These are phyloP conservation scores for Leucosporidium scottii DNA, from an alignment of 768 basidiomycete species.

Conservation along the genomic window DNA sequence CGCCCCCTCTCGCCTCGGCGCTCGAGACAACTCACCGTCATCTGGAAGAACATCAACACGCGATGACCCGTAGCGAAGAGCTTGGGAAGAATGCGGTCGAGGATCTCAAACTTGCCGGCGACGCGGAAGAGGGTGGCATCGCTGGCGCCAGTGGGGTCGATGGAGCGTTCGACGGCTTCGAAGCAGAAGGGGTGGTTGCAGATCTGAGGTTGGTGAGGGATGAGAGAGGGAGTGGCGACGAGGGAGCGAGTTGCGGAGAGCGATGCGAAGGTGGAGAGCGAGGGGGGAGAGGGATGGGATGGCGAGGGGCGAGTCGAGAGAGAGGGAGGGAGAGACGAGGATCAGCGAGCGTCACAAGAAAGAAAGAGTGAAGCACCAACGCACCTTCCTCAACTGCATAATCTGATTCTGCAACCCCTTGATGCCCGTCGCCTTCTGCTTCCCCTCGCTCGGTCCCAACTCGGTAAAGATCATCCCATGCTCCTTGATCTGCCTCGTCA, in stretches of 20 bases:
- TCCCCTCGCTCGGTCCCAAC: slow-evolving; percentile 30
- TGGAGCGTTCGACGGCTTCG: slow-evolving; percentile 86
- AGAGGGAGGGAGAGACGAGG: slow-evolving; percentile 39
- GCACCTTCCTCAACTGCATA: slow-evolving; percentile 96
- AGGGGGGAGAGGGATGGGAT: background rate
- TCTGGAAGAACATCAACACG: slow-evolving; percentile 99
- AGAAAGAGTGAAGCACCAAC: slow-evolving; percentile 47
- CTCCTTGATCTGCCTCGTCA: slow-evolving; percentile 45
- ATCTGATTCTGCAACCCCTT: slow-evolving; percentile 89
- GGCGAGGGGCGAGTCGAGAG: background rate
- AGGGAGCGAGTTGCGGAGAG: background rate
- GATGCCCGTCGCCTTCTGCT: slow-evolving; percentile 65
- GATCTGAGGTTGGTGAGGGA: slow-evolving; percentile 53
- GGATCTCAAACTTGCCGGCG: slow-evolving; percentile 87
- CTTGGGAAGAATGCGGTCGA: slow-evolving; percentile 86
- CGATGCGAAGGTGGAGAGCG: background rate
- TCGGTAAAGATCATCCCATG: slow-evolving; percentile 61
- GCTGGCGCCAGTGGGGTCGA: slow-evolving; percentile 72
- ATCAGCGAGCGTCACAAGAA: background rate
- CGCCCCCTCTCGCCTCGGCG: slow-evolving; percentile 41
- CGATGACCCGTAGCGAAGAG: slow-evolving; percentile 87
- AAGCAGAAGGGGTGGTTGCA: slow-evolving; percentile 95
- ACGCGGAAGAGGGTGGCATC: slow-evolving; percentile 69
- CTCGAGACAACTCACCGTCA: slow-evolving; percentile 53
- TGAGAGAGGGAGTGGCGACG: background rate